Base-by-base conservation (phyloP, 306 rosid species). In the Morella rubra region DNA sequence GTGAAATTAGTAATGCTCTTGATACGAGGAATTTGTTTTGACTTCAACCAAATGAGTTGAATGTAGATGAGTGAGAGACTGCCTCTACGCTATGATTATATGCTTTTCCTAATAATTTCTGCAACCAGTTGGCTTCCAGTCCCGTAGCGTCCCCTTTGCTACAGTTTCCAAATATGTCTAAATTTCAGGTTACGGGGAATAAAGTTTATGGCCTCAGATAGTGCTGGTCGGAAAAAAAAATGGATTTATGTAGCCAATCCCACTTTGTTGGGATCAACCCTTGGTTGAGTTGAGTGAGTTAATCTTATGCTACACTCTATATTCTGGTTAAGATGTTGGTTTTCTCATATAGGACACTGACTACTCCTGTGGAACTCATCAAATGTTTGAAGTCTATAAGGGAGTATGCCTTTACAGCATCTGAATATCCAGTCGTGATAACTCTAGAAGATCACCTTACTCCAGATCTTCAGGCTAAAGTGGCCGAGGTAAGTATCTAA, bases 391-490 rank as follows among this genome's bases (percentile, higher is more conserved):
- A 73, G 69, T 91, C 91, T 84, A 96, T 96, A 49, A 88, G 84
- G 81, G 98, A 96, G 50, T 69, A 91, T 73, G 98, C 98, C 68
- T 96, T 96, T 75, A 81, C 49, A 46, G 88, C 89, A 58, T 91
- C 99, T 40, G 98, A 96, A 15, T 96, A 88, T 87, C 99, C 99
- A 6, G 89, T 93, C 84, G 90, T 96, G 40, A 92, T 96, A 75
- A 96, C 99, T 77, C 84, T 96, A 49, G 99, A 96, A 77, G 99
- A 96, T 77, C 99, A 96, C 77, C 93, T 96, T 64, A 90, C 99
- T 53, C 93, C 93, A 12, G 84, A 89, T 78, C 99, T 96, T 82
- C 99, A 96, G 81, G 97, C 97, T 75, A 93, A 87, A 96, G 97
- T 91, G 44, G 98, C 99, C 5, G 77, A 81, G 93, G 99, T 92